Evolutionary conservation across 306 rosid species (phyloP), one percentile per base, ranked within the genome.

Genomic region (Cucurbita ficifolia): DNA sequence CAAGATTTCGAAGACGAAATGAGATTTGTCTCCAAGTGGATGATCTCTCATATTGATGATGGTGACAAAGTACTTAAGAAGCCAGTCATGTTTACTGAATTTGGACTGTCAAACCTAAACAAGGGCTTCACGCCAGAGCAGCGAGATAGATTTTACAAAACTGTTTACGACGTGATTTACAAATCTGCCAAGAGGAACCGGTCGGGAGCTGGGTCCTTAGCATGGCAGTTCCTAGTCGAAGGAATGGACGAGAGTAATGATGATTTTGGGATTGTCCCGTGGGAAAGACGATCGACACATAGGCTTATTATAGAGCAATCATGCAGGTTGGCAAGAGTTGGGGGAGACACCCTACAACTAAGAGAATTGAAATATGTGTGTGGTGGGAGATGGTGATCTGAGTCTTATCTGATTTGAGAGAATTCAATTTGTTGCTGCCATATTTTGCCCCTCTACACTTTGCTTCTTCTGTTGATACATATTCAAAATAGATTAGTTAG

Each of bases 1-100:
- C 79, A 82, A 73, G 84, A 61, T 16, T 81, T 88, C 69, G 96
- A 91, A 70, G 88, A 77, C 33, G 83, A 85, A 49, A 86, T 95
- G 64, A 81, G 81, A 73, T 95, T 85, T 71, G 87, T 95, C 10
- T 78, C 87, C 45, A 89, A 95, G 84, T 95, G 99, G 99, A 89
- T 88, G 96, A 80, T 49, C 60, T 91, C 99, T 58, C 99, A 95
- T 87, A 95, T 95, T 50, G 96, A 91, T 80, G 99, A 95, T 58
- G 91, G 99, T 50, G 87, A 89, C 75, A 87, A 70, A 74, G 87
- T 79, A 62, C 80, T 95, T 84, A 84, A 84, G 38, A 95, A 83
- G 80, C 99, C 99, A 8, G 86, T 95, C 69, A 76, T 95, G 90
- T 95, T 91, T 83, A 89, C 99, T 4, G 99, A 94, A 77, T 94